phyloP scores from a whole-genome alignment of 2,329 filamentous ascomycete genomes.

The Trichoderma afroharzianum region DNA sequence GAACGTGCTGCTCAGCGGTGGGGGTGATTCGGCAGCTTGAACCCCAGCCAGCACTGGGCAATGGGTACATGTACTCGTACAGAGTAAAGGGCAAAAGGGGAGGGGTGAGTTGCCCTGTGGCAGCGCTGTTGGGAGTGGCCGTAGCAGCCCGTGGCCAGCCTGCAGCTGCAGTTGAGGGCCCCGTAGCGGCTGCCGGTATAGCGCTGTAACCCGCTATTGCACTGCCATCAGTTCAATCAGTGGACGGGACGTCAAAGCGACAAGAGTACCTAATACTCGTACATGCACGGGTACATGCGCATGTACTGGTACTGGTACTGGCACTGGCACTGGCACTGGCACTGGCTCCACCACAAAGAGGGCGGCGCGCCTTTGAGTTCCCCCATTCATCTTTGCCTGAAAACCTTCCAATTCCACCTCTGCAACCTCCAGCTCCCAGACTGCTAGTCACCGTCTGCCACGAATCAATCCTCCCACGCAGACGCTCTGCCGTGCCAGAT shows the following conservation, averaged over 20 bases:
- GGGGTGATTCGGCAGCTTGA: constrained; percentile 7
- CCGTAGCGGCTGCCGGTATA: background rate
- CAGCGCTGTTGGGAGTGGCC: background rate
- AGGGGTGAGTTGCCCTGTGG: background rate
- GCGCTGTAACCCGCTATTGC: background rate
- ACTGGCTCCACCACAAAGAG: background rate
- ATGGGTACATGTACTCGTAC: no score
- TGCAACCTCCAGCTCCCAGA: constrained; percentile 21
- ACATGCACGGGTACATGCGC: background rate
- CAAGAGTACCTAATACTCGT: no score
- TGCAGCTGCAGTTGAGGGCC: background rate
- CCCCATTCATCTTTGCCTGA: constrained; percentile 4
- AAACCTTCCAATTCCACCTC: constrained; percentile 13
- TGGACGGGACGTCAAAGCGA: background rate
- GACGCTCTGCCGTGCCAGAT: constrained; percentile 43
- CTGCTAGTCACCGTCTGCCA: constrained; percentile 21
- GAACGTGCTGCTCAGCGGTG: constrained; percentile 7
- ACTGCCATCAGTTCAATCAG: background rate
- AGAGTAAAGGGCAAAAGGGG: background rate
- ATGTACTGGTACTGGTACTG: background rate
- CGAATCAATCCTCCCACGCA: constrained; percentile 25
- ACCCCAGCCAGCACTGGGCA: no score
- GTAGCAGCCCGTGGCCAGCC: background rate
- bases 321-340: background rate
- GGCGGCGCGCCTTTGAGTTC: constrained; percentile 1